Conservation (phyloP, 176 grass and related monocot species). For the Hordeum marinum region DNA sequence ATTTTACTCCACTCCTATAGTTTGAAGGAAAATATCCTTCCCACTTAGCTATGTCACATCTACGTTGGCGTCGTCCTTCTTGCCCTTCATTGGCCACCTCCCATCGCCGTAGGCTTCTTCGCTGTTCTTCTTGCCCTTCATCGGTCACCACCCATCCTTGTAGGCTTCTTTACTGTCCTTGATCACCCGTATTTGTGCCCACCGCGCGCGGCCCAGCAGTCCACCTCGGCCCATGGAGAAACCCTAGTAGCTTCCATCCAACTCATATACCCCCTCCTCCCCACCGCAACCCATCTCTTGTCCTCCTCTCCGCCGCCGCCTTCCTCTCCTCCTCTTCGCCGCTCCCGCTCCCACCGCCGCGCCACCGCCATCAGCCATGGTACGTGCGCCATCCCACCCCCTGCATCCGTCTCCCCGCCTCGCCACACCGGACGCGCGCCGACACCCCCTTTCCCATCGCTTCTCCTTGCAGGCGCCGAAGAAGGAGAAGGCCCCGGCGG, state of each 20-base stretch:
- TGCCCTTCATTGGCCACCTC: too few species aligned
- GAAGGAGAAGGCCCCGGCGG: slow-evolving; percentile 50
- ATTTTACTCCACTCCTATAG: too few species aligned
- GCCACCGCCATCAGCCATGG: neutral
- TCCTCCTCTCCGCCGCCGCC: too few species aligned
- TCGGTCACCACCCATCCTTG: too few species aligned
- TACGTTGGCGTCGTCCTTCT: too few species aligned
- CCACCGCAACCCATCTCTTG: neutral
- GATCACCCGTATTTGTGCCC: too few species aligned
- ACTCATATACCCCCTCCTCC: neutral
- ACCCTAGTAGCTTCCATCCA: neutral
- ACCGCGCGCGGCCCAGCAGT: neutral
- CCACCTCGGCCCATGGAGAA: neutral
- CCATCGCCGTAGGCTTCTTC: too few species aligned
- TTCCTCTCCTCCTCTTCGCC: neutral
- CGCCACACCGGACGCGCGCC: neutral
- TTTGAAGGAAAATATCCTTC: too few species aligned
- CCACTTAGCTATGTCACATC: too few species aligned
- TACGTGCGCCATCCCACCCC: neutral
- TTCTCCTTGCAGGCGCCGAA: slow-evolving; percentile 36
- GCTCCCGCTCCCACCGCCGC: neutral
- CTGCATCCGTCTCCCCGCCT: neutral
- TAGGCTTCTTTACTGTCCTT: too few species aligned
- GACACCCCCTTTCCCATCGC: neutral
- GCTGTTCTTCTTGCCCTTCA: too few species aligned